phyloP scores from a whole-genome alignment of 345 rosid species.

The Sisymbrium altissimum region DNA sequence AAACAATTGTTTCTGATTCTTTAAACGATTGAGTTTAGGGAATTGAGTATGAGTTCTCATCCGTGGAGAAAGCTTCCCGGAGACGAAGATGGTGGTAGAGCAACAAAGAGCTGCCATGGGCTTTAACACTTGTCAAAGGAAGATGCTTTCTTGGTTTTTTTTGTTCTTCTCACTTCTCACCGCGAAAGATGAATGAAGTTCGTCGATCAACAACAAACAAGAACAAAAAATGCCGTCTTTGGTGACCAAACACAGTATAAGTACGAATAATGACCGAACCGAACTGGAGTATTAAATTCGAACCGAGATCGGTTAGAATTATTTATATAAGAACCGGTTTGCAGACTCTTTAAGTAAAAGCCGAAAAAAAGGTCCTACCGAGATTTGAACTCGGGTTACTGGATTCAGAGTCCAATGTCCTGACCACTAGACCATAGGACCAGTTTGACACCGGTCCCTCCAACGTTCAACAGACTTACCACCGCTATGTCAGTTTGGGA shows the following conservation, averaged over 20 bases:
- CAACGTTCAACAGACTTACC: too few species aligned
- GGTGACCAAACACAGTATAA: too few species aligned
- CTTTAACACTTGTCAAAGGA: neutral
- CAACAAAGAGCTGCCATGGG: too few species aligned
- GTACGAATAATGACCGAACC: too few species aligned
- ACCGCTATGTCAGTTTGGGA: too few species aligned
- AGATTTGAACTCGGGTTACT: conserved; percentile 98
- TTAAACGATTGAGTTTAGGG: conserved; percentile 4
- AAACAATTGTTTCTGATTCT: conserved; percentile 8
- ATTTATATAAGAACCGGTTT: neutral
- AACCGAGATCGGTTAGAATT: neutral
- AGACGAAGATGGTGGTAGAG: too few species aligned
- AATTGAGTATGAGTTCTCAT: neutral
- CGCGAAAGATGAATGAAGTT: neutral
- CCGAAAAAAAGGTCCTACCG: conserved; percentile 65
- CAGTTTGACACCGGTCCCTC: neutral
- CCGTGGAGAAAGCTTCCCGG: conserved; percentile 7
- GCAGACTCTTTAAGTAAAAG: too few species aligned
- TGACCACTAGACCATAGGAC: conserved; percentile 67
- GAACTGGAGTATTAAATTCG: neutral
- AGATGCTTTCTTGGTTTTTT: too few species aligned
- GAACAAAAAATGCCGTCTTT: too few species aligned
- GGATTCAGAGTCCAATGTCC: conserved; percentile 99
- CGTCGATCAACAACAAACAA: neutral
- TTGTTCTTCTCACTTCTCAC: too few species aligned